Evolutionary conservation across 257 asterid genomes (phyloP).

Genomic region (Petrea volubilis): DNA sequence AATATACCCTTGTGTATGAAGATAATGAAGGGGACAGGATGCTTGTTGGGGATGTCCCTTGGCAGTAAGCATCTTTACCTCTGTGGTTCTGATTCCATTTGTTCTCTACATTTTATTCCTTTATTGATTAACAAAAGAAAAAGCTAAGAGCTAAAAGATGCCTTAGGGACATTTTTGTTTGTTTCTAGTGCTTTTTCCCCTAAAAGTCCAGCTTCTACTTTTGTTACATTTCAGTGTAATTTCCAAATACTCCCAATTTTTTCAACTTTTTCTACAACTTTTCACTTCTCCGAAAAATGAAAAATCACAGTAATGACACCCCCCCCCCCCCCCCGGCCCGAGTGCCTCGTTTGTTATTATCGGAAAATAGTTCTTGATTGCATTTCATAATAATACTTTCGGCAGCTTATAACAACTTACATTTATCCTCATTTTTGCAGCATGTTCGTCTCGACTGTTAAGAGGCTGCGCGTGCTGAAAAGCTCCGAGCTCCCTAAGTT

Average conservation of each 20-base stretch:
- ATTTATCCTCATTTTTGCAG: conserved; percentile 40
- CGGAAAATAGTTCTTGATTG: background rate
- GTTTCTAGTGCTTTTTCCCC: too few relatives aligned
- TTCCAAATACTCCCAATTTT: too few relatives aligned
- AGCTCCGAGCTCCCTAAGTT: conserved; percentile 69
- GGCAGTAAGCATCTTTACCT: conserved; percentile 74
- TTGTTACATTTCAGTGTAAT: too few relatives aligned
- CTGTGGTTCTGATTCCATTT: conserved; percentile 34
- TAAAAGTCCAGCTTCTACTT: too few relatives aligned
- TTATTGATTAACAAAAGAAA: background rate
- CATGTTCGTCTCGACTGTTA: conserved; percentile 81
- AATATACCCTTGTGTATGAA: conserved; percentile 85
- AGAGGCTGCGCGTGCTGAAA: conserved; percentile 85
- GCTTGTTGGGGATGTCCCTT: conserved; percentile 97
- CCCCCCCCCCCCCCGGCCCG: too few relatives aligned
- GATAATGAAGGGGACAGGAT: conserved; percentile 94
- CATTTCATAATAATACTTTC: too few relatives aligned
- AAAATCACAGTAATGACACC: too few relatives aligned
- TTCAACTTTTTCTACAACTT: too few relatives aligned
- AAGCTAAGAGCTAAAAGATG: background rate
- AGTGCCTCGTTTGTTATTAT: too few relatives aligned
- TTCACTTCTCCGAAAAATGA: too few relatives aligned
- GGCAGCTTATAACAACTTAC: background rate
- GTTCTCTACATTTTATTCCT: conserved; percentile 6
- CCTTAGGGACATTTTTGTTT: too few relatives aligned